Percentiles rank a stretch among this genome's conserved stretches.
These are phyloP conservation scores for Pleurotus ostreatus DNA, from an alignment of 768 basidiomycete genomes.

Conservation along the genomic window DNA sequence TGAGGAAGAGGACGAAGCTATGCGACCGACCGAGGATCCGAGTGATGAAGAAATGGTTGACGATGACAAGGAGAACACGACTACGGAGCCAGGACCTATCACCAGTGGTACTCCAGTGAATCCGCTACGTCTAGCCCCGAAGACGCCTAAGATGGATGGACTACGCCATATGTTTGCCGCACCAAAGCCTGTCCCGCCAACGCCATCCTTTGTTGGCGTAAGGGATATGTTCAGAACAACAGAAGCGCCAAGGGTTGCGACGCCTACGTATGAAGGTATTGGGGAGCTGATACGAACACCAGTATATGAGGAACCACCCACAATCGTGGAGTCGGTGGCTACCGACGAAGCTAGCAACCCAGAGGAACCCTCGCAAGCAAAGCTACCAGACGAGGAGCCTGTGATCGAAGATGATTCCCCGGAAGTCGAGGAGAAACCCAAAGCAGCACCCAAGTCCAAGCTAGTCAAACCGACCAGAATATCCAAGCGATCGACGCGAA, in stretches of 20 bases:
- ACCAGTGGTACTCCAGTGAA: not conserved
- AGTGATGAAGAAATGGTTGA: conserved; percentile 1
- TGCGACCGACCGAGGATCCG: conserved; percentile 18
- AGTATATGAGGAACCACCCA: not conserved
- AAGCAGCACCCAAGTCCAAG: not conserved
- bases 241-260: not conserved
- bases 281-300: conserved; percentile 11
- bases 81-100: not conserved
- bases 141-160: conserved; percentile 10
- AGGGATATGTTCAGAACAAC: conserved; percentile 7
- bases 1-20: conserved; percentile 19
- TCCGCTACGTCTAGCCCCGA: not conserved
- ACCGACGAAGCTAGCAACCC: not conserved
- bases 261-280: conserved; percentile 11
- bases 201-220: conserved; percentile 10
- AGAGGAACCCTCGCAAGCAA: not conserved
- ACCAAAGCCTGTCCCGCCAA: conserved; percentile 1
- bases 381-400: not conserved
- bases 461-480: not conserved
- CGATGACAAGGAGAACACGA: conserved; percentile 5
- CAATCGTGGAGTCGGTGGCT: too few relatives aligned
- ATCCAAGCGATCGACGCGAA: not conserved
- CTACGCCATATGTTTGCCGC: conserved; percentile 4
- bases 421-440: not conserved
- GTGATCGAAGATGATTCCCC: not conserved